Conservation (phyloP, 2,329 filamentous ascomycete genomes). For the Beauveria rudraprayagi region DNA sequence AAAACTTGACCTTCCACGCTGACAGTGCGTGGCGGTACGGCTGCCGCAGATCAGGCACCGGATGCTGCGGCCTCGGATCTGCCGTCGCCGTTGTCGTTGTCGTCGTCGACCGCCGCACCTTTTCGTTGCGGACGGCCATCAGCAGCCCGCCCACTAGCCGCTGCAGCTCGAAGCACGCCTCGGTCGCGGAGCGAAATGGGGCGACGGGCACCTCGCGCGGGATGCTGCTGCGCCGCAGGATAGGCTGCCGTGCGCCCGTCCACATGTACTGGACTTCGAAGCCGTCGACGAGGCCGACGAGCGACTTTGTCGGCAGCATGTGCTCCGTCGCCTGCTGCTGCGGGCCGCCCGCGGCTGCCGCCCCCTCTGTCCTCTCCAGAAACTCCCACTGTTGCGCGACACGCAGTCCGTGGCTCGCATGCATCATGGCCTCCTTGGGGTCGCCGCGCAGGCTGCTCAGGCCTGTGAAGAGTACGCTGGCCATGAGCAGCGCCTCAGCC, state of each 20-base stretch:
- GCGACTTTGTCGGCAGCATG: constrained; percentile 4
- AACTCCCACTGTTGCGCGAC: constrained; percentile 7
- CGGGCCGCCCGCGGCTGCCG: too few relatives aligned
- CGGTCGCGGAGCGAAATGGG: constrained; percentile 6
- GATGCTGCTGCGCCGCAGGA: background rate
- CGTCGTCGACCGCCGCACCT: constrained; percentile 6
- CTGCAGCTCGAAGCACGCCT: constrained; percentile 11
- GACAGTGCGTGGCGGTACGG: constrained; percentile 5
- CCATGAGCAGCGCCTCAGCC: constrained; percentile 4
- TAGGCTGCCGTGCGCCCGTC: background rate
- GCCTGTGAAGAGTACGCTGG: constrained; percentile 8
- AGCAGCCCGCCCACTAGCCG: constrained; percentile 1
- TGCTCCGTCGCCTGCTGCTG: background rate
- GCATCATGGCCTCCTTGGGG: constrained; percentile 9
- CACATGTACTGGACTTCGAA: constrained; percentile 11
- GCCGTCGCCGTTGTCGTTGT: background rate
- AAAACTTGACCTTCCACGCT: constrained; percentile 10
- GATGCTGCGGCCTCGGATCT: background rate
- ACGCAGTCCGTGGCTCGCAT: constrained; percentile 2
- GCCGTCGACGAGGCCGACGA: constrained; percentile 8
- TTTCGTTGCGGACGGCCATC: background rate
- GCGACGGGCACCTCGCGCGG: background rate
- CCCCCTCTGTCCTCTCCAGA: background rate
- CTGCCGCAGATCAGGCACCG: background rate
- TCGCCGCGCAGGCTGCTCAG: constrained; percentile 10